Evolutionary conservation across 192 early-diverging fungal species (phyloP).

Genomic region (Lunasporangiospora selenospora): DNA sequence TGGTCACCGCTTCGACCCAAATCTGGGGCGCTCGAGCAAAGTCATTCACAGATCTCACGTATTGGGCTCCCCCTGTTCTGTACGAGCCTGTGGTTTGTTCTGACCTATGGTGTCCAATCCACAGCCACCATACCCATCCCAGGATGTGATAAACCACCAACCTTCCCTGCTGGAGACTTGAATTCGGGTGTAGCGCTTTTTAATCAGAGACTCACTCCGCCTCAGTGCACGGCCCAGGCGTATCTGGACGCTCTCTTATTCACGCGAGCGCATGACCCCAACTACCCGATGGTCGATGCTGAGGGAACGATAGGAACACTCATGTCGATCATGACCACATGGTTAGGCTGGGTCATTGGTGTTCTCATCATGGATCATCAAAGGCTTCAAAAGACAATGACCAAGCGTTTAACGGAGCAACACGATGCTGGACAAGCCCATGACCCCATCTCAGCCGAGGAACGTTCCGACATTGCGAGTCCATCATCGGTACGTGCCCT

Average conservation of each 20-base stretch:
- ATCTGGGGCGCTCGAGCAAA: conserved; percentile 5
- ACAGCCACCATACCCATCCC: conserved; percentile 21
- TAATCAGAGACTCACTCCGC: conserved; percentile 25
- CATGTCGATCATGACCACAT: conserved; percentile 48
- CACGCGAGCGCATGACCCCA: conserved; percentile 27
- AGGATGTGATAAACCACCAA: background rate
- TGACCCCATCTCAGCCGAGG: too few species aligned
- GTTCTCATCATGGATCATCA: conserved; percentile 19
- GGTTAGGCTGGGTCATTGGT: conserved; percentile 55
- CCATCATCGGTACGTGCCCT: too few species aligned
- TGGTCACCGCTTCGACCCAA: conserved; percentile 25
- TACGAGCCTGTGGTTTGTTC: conserved; percentile 25
- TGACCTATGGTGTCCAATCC: conserved; percentile 21
- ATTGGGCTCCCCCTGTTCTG: conserved; percentile 8
- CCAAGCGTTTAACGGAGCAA: too few species aligned
- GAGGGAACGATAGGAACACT: conserved; percentile 59
- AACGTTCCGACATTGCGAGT: too few species aligned
- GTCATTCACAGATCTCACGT: background rate
- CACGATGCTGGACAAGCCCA: too few species aligned
- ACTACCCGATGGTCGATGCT: conserved; percentile 47
- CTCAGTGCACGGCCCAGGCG: conserved; percentile 55
- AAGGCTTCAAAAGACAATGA: conserved; percentile 1
- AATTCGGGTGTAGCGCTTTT: background rate
- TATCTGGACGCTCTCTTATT: conserved; percentile 49
- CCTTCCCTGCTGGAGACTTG: background rate